A percentile compares a stretch with the other conserved stretches of the same genome.
phyloP scores from a whole-genome alignment of 169 alveolate genomes.

The Ichthyophthirius multifiliis region DNA sequence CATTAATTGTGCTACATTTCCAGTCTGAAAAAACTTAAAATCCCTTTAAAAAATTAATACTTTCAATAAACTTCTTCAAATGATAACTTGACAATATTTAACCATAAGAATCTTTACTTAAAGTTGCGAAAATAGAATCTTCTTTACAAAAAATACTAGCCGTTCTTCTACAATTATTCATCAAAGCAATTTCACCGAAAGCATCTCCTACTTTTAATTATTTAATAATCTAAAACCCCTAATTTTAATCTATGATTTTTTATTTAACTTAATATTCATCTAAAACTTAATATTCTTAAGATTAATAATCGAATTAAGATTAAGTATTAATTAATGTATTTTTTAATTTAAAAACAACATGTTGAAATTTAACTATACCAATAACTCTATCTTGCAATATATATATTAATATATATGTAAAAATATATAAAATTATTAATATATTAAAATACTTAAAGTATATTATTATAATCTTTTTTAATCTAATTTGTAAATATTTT shows the following conservation, averaged over 20 bases:
- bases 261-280: background rate
- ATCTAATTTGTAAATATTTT: too few relatives aligned
- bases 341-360: too few relatives aligned
- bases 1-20: background rate
- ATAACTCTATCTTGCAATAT: too few relatives aligned
- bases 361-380: too few relatives aligned
- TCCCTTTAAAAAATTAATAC: background rate
- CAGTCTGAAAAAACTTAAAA: background rate
- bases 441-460: too few relatives aligned
- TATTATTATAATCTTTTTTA: too few relatives aligned
- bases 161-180: conserved; percentile 25
- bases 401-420: too few relatives aligned
- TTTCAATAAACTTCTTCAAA: background rate
- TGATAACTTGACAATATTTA: conserved; percentile 3
- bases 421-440: too few relatives aligned
- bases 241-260: background rate
- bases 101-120: conserved; percentile 15
- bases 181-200: conserved; percentile 28
- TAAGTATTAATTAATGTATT: too few relatives aligned
- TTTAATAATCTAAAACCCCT: conserved; percentile 3
- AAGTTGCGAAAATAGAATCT: conserved; percentile 12
- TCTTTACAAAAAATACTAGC: conserved; percentile 30
- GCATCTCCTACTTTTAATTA: conserved; percentile 17
- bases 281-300: too few relatives aligned
- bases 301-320: too few relatives aligned